phyloP scores from a whole-genome alignment of 1,284 basidiomycete genomes.

The Clitocybe nebularis region DNA sequence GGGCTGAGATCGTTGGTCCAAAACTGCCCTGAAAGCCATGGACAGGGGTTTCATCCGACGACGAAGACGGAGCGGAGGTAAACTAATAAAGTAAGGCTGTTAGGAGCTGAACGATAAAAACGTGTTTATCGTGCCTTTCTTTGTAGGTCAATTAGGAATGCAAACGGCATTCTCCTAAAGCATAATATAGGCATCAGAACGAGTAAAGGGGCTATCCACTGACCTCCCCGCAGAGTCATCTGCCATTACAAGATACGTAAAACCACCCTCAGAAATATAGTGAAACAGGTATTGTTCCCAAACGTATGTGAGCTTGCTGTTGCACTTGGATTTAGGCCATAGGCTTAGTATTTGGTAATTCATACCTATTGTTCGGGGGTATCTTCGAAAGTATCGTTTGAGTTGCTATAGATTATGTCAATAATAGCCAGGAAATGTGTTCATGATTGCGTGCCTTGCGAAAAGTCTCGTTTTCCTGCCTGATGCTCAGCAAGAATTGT shows the following conservation, averaged over 20 bases:
- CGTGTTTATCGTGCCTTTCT: conserved; percentile 55
- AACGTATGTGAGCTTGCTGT: conserved; percentile 89
- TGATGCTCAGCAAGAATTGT: conserved; percentile 83
- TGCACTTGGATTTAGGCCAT: conserved; percentile 7
- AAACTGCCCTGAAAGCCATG: conserved; percentile 71
- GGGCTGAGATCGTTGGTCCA: conserved; percentile 57
- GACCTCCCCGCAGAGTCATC: conserved; percentile 86
- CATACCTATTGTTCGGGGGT: conserved; percentile 75
- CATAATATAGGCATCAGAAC: conserved; percentile 10
- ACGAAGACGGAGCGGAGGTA: conserved; percentile 52
- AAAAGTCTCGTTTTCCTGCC: conserved; percentile 77
- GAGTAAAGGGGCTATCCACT: conserved; percentile 20
- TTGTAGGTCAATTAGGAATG: conserved; percentile 87
- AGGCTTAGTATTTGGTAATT: background rate
- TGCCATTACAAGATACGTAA: conserved; percentile 90
- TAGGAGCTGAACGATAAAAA: too few relatives aligned
- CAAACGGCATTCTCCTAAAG: conserved; percentile 85
- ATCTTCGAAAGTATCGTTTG: conserved; percentile 94
- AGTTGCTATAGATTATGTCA: conserved; percentile 51
- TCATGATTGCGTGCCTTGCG: conserved; percentile 56
- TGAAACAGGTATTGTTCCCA: conserved; percentile 97
- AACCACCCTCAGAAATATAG: conserved; percentile 85
- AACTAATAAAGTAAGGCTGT: conserved; percentile 48
- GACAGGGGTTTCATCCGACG: conserved; percentile 47
- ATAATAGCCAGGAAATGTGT: background rate